Evolutionary conservation across 1,284 basidiomycete genomes (phyloP).

Genomic region (Sparassis latifolia): DNA sequence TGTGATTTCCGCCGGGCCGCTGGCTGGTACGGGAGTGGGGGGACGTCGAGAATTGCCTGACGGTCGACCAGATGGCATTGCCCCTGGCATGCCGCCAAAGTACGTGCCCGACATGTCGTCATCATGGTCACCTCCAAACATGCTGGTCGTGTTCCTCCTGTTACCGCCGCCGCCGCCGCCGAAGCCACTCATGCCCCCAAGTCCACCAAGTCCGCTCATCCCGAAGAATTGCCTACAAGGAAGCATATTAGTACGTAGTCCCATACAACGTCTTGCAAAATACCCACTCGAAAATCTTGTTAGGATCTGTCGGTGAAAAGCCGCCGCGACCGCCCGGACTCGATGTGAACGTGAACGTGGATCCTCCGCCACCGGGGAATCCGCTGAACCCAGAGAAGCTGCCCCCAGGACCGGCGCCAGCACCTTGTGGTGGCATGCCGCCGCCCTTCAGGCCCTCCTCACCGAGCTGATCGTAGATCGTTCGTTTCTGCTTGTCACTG

Average conservation of each 20-base stretch:
- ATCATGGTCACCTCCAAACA: conserved; percentile 42
- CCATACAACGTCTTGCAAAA: conserved; percentile 1
- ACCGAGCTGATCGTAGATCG: conserved; percentile 92
- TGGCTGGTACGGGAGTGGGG: conserved; percentile 27
- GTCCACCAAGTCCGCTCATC: conserved; percentile 35
- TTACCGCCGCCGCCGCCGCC: conserved; percentile 29
- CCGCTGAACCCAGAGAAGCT: conserved; percentile 45
- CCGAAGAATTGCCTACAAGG: conserved; percentile 60
- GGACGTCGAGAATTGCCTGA: conserved; percentile 11
- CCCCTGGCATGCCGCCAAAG: conserved; percentile 40
- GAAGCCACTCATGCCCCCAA: conserved; percentile 34
- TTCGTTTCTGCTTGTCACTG: conserved; percentile 88
- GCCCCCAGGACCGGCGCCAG: conserved; percentile 44
- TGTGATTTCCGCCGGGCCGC: conserved; percentile 57
- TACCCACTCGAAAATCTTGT: conserved; percentile 87
- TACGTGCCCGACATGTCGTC: conserved; percentile 38
- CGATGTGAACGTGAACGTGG: conserved; percentile 58
- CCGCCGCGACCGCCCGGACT: conserved; percentile 43
- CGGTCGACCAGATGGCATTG: conserved; percentile 37
- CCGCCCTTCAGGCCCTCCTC: conserved; percentile 90
- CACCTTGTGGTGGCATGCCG: conserved; percentile 40
- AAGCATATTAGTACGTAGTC: conserved; percentile 12
- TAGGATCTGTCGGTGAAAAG: conserved; percentile 78
- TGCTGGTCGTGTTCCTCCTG: conserved; percentile 23
- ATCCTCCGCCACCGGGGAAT: conserved; percentile 29